Evolutionary conservation across 805 yeast genomes (phyloP).

Genomic region (Metschnikowia colocasiae): DNA sequence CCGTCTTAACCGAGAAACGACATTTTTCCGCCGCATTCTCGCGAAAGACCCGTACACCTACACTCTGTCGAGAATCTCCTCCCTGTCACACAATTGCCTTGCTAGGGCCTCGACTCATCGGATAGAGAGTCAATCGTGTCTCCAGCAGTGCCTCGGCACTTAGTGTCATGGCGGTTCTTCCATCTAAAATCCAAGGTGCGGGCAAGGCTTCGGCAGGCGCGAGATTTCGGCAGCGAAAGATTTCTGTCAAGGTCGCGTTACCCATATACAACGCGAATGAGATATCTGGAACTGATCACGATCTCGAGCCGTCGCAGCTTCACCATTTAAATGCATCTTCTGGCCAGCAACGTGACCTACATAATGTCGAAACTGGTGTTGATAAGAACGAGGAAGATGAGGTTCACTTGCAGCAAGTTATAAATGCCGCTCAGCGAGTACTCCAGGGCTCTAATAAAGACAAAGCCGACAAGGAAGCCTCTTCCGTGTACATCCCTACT

Average conservation of each 20-base stretch:
- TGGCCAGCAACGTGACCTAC: conserved; percentile 79
- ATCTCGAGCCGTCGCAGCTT: conserved; percentile 41
- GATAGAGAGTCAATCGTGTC: neutral
- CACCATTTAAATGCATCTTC: conserved; percentile 41
- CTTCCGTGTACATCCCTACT: conserved; percentile 82
- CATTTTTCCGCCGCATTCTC: conserved; percentile 17
- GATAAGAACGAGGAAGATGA: conserved; percentile 97
- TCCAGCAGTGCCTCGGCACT: conserved; percentile 14
- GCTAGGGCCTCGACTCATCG: conserved; percentile 2
- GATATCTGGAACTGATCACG: conserved; percentile 67
- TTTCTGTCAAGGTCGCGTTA: conserved; percentile 84
- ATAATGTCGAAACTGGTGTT: conserved; percentile 94
- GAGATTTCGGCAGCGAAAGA: conserved; percentile 90
- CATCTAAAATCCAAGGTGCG: conserved; percentile 33
- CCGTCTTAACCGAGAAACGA: conserved; percentile 15
- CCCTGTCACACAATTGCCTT: neutral
- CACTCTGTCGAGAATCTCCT: neutral
- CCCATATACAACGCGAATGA: conserved; percentile 75
- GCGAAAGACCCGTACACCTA: conserved; percentile 26
- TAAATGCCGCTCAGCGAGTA: conserved; percentile 71
- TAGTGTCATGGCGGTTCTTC: conserved; percentile 37
- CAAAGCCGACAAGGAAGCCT: conserved; percentile 15
- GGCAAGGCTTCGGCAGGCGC: conserved; percentile 47
- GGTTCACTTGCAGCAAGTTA: conserved; percentile 88
- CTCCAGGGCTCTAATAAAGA: conserved; percentile 40